These are phyloP conservation scores for Tuber aestivum DNA, from an alignment of 495 filamentous ascomycete genomes.

Conservation along the genomic window DNA sequence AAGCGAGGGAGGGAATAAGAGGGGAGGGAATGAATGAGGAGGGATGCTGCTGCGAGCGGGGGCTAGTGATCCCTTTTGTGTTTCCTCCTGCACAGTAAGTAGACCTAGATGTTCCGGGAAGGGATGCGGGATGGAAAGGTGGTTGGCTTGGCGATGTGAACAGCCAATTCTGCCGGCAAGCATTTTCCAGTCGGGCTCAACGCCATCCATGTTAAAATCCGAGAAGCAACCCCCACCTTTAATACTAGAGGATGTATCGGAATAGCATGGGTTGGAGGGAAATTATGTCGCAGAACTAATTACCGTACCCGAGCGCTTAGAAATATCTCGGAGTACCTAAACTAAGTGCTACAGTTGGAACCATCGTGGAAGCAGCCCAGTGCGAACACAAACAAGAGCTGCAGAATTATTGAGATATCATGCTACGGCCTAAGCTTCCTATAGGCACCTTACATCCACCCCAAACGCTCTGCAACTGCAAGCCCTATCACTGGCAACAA, in stretches of 20 bases:
- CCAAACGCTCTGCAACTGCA: neutral
- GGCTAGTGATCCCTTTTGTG: neutral
- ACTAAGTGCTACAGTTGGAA: neutral
- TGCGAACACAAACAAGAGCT: neutral
- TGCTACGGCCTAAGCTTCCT: neutral
- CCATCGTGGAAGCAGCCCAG: neutral
- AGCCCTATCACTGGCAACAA: neutral
- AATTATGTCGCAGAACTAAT: neutral
- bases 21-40: neutral
- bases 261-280: neutral
- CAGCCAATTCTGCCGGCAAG: neutral
- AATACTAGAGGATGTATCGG: neutral
- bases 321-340: neutral
- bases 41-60: neutral
- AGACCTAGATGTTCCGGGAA: neutral
- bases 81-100: neutral
- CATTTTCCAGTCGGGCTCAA: neutral
- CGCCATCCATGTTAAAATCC: neutral
- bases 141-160: neutral
- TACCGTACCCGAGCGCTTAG: neutral
- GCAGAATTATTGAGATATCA: neutral
- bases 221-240: neutral
- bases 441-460: neutral
- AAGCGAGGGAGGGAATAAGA: constrained; percentile 9
- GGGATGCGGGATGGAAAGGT: neutral